Conservation (phyloP, 202 grass and related monocot genomes). For the Carex sylvatica region DNA sequence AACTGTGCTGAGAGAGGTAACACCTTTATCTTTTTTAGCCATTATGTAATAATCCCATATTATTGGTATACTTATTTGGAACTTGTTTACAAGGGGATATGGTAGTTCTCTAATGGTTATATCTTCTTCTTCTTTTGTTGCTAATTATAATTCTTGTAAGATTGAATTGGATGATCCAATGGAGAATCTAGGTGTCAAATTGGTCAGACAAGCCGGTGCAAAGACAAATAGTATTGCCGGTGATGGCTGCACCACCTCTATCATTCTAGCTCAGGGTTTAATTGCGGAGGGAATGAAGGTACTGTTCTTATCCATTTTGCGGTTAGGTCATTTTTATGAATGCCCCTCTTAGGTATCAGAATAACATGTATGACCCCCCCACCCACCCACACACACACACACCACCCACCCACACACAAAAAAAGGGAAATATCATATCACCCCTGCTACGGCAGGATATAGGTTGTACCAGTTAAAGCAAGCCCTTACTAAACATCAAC, state of each 20-base stretch:
- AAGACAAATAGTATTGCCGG: conserved; percentile 81
- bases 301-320: not conserved
- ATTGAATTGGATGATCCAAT: conserved; percentile 87
- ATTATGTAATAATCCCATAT: not conserved
- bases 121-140: not conserved
- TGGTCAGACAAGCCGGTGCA: conserved; percentile 86
- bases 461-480: not conserved
- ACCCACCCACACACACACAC: too few species aligned
- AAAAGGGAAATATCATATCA: not conserved
- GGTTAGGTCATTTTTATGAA: not conserved
- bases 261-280: conserved; percentile 86
- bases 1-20: conserved; percentile 93
- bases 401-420: too few species aligned
- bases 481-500: not conserved
- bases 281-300: conserved; percentile 96
- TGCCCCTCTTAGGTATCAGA: not conserved
- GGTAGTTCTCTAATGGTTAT: not conserved
- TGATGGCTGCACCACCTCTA: conserved; percentile 91
- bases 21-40: not conserved
- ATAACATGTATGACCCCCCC: not conserved
- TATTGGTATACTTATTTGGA: not conserved
- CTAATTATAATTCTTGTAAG: conserved; percentile 30
- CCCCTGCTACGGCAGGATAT: not conserved
- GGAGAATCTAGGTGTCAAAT: conserved; percentile 93
- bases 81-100: not conserved